Conservation (phyloP, 257 asterid species). For the Solanum lignicaule region DNA sequence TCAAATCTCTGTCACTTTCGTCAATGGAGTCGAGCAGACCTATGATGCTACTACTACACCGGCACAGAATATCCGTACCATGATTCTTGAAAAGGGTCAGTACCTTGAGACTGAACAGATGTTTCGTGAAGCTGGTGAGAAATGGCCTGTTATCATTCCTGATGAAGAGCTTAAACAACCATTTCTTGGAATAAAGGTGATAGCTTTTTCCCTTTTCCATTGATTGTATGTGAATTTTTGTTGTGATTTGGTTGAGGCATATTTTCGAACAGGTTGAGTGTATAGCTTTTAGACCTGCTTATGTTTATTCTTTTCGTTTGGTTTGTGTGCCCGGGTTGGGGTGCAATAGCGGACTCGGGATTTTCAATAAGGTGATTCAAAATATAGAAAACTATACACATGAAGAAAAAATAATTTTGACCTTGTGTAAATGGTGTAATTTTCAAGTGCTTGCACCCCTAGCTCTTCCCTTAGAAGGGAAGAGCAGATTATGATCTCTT, state of each 20-base stretch:
- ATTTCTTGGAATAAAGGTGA: constrained; percentile 65
- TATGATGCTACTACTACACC: constrained; percentile 80
- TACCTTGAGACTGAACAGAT: constrained; percentile 83
- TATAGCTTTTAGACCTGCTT: neutral
- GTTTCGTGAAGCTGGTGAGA: constrained; percentile 89
- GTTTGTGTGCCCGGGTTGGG: neutral
- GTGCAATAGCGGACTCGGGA: neutral
- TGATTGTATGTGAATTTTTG: neutral
- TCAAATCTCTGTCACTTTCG: constrained; percentile 80
- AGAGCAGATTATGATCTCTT: neutral
- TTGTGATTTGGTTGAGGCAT: constrained; percentile 11
- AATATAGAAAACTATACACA: neutral
- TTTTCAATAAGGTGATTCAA: neutral
- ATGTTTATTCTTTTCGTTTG: neutral
- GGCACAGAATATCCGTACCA: constrained; percentile 63
- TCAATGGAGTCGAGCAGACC: constrained; percentile 69
- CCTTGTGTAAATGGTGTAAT: neutral
- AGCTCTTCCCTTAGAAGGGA: neutral
- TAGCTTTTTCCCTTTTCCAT: neutral
- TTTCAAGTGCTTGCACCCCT: neutral
- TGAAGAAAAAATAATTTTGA: neutral
- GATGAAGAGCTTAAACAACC: constrained; percentile 55
- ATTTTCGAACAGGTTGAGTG: constrained; percentile 28
- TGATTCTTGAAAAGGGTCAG: constrained; percentile 91
- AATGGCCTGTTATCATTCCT: constrained; percentile 86